Evolutionary conservation across 768 basidiomycete species (phyloP).

Genomic region (Calocera cornea): DNA sequence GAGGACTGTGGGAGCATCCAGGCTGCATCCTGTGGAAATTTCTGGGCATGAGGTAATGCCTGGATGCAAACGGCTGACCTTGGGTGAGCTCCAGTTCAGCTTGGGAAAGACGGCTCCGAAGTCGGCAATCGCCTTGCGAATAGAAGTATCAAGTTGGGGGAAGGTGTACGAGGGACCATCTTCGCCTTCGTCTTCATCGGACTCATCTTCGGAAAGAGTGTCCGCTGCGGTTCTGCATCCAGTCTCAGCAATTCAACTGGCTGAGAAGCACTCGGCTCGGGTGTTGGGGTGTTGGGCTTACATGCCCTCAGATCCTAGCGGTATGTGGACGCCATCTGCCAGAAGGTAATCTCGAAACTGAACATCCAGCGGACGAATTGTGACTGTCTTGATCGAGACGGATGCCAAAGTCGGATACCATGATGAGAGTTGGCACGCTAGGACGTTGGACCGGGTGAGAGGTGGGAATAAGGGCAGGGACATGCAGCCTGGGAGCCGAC

Average conservation of each 20-base stretch:
- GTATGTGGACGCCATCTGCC: slow-evolving; percentile 73
- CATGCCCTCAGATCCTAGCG: slow-evolving; percentile 67
- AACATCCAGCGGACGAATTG: slow-evolving; percentile 52
- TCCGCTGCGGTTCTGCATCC: slow-evolving; percentile 39
- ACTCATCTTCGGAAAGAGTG: slow-evolving; percentile 42
- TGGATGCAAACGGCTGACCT: slow-evolving; percentile 45
- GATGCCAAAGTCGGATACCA: slow-evolving; percentile 66
- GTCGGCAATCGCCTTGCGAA: slow-evolving; percentile 46
- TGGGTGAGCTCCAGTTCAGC: slow-evolving; percentile 90
- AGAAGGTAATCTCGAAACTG: slow-evolving; percentile 61
- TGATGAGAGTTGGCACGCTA: slow-evolving; percentile 67
- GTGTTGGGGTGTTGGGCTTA: slow-evolving; percentile 28
- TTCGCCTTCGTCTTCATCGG: slow-evolving; percentile 21
- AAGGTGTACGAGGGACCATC: slow-evolving; percentile 41
- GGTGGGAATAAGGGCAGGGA: slow-evolving; percentile 35
- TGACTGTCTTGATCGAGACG: slow-evolving; percentile 54
- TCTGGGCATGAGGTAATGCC: too few species aligned
- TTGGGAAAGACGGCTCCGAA: slow-evolving; percentile 89
- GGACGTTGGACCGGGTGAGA: slow-evolving; percentile 38
- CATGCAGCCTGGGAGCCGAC: not conserved
- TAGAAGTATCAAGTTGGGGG: slow-evolving; percentile 64
- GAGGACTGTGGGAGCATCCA: slow-evolving; percentile 79
- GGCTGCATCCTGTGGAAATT: slow-evolving; percentile 58
- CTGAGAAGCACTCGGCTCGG: not conserved
- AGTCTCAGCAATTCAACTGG: slow-evolving; percentile 5